Evolutionary conservation across 441 rosid genomes (phyloP), one percentile per base, ranked within the genome.

Genomic region (Rhodomyrtus psidioides): DNA sequence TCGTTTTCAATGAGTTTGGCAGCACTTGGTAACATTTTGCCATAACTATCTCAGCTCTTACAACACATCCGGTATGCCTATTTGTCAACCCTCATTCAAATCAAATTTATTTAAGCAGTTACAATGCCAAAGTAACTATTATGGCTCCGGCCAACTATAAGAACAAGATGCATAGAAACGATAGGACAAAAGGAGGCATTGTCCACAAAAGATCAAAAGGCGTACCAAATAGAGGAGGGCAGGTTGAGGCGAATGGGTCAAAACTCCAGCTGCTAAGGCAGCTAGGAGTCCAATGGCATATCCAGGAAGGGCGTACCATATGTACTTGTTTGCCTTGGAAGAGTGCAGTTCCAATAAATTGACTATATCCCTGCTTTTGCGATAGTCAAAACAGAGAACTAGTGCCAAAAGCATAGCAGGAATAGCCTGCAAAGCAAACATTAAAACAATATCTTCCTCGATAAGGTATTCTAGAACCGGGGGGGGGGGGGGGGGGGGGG

Each of bases 331-430:
- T 65, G 98, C 99, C 91, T 95, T 95, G 39, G 93, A 93, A n/a
- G 93, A 92, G 85, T 90, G 91, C 55, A 94, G 85, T 34, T 97
- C 99, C 15, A 82, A 75, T 23, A 97, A 92, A 90, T 86, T 94
- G 83, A 97, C 92, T 6, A 96, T 89, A 79, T 97, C 97, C 91
- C 96, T 91, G 82, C 90, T 95, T 91, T 97, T 97, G 65, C 96
- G 93, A 88, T 96, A 87, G 91, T 97, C 98, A 86, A 95, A 97
- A 88, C 97, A 94, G 65, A 97, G 97, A 79, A 94, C 93, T 88
- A 96, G 89, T 42, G 98, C 96, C 88, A 96, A 89, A 82, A 96
- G 97, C 99, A 97, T 97, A 49, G 98, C 96, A 1, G 99, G 99
- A 53, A 97, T 93, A 84, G 99, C 99, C 99, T 97, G 91, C 60